Base-by-base conservation (phyloP, 1,139 yeast species). In the Yamadazyma songkhlaensis region DNA sequence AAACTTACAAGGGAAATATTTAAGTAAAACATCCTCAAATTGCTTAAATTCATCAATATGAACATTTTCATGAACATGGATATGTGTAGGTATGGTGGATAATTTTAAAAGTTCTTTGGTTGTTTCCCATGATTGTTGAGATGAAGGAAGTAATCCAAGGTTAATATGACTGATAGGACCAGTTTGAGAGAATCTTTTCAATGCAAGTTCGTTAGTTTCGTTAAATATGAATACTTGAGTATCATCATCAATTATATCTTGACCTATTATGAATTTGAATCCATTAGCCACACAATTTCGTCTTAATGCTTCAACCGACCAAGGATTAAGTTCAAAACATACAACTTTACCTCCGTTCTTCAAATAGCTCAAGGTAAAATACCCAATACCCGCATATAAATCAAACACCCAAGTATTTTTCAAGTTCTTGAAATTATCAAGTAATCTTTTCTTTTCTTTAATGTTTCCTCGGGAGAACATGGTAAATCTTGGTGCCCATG, bases 381-480 rank as follows among this genome's bases (percentile, higher is more conserved):
- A 88, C 2, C 96, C 96, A 36, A 88, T 87, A 0, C 96, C 96
- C 23, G 86, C 80, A 54, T 87, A 88, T 41, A 88, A 53, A 53
- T 88, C 96, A 6, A 84, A 64, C 0, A 84, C 77, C 24, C 67
- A 68, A 0, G 68, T 61, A 7, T 55, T 65, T 7, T 50, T 41
- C 3, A 79, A 60, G 9, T 56, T 49, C 6, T 43, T 41, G 51
- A 67, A 73, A 4, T 45, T 47, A 22, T 64, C 65, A 36, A 83
- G 55, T 0, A 88, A 71, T 15, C 96, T 60, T 11, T 79, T 74
- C 57, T 88, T 88, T 53, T 88, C 96, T 46, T 82, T 84, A 48
- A 88, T 77, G 53, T 88, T 88, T 0, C 96, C 96, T n/a, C 96
- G 60, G 27, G 90, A 81, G 54, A 88, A 88, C 96, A 88, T 88